Conservation (phyloP, 768 basidiomycete genomes). For the Epithele typhae region DNA sequence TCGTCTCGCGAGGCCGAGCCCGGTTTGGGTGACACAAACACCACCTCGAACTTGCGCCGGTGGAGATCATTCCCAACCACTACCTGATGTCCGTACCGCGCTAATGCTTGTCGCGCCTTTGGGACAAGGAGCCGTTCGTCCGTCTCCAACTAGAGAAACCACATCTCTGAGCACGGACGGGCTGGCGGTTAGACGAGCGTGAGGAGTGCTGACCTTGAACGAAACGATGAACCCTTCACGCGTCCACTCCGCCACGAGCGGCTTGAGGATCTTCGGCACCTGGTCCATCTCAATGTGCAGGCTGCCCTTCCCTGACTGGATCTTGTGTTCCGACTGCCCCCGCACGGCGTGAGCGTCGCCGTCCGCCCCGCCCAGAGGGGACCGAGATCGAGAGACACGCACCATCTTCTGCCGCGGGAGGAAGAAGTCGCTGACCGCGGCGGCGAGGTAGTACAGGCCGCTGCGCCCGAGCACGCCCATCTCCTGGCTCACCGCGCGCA, state of each 20-base stretch:
- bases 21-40: conserved; percentile 66
- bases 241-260: conserved; percentile 93
- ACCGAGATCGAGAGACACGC: conserved; percentile 22
- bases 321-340: conserved; percentile 90
- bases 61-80: conserved; percentile 97
- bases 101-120: conserved; percentile 82
- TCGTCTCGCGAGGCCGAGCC: not conserved
- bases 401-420: conserved; percentile 89
- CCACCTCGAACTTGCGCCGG: conserved; percentile 85
- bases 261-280: conserved; percentile 93
- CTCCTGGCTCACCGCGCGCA: conserved; percentile 78
- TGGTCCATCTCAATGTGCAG: conserved; percentile 98
- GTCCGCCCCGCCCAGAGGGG: not conserved
- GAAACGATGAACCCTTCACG: conserved; percentile 89
- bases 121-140: conserved; percentile 80
- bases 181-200: not conserved
- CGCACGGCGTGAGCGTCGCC: too few relatives aligned
- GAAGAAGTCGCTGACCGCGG: conserved; percentile 98
- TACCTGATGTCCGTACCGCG: conserved; percentile 94
- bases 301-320: conserved; percentile 94
- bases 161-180: not conserved
- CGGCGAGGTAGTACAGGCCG: conserved; percentile 94
- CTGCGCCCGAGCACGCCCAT: conserved; percentile 63
- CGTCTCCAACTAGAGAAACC: conserved; percentile 75
- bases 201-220: conserved; percentile 72